Evolutionary conservation across 2,329 filamentous ascomycete genomes (phyloP), one percentile per base, ranked within the genome.

Genomic region (Venturia effusa): DNA sequence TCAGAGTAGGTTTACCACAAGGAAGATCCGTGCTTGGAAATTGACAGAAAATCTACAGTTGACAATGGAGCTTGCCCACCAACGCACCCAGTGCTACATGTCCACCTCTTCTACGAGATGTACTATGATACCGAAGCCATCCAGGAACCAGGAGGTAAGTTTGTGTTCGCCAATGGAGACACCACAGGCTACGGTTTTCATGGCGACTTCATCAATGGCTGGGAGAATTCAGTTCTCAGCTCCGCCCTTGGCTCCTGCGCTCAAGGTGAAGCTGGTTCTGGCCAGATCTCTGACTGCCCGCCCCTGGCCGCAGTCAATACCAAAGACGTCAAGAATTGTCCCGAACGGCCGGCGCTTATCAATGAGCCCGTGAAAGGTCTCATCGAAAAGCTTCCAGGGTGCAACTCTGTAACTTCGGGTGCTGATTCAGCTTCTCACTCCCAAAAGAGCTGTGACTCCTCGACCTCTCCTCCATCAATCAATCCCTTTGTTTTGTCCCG

Each of bases 121-220:
- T 67, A 72, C 59, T 78, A 76, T 66, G 62, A 64, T 15, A 68
- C 71, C 5, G 67, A 68, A 32, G 41, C 32, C 30, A 60, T 80
- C 71, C 61, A 71, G 68, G 22, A 61, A 69, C 67, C 41, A 74
- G 76, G 74, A 43, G 69, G 72, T 4, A 72, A 74, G 45, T 81
- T 80, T 67, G 74, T 80, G 54, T 81, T 79, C 67, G 73, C 78
- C 0, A 76, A 76, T 64, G 77, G 79, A 37, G 80, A 82, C 65
- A 73, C 75, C 5, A 81, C 78, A 4, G 80, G 81, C 7, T 82
- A 78, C 66, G 80, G 80, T 1, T 79, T 81, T 68, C 82, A 84
- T 66, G 82, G 78, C 22, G 81, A 83, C 64, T 83, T 83, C 66
- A 72, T 79, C 66, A 81, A 81, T 62, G 80, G 80, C 24, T 81